phyloP scores from a whole-genome alignment of 768 basidiomycete genomes.

The Tylopilus intermedius region DNA sequence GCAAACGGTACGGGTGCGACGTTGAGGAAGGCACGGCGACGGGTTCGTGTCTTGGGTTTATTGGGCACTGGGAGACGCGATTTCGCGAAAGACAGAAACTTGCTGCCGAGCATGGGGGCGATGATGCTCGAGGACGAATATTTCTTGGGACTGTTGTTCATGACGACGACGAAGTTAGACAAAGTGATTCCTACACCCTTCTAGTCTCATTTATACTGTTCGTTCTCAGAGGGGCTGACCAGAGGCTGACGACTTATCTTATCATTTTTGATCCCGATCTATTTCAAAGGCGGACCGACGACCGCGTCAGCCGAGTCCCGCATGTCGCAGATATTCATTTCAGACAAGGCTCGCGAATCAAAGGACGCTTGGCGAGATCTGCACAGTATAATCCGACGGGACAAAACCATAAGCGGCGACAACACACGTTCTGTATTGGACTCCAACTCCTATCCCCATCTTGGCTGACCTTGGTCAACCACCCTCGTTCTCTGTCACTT shows the following conservation, averaged over 20 bases:
- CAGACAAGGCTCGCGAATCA: conserved; percentile 8
- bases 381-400: background rate
- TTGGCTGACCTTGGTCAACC: too few relatives aligned
- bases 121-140: conserved; percentile 2
- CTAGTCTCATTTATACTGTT: conserved; percentile 7
- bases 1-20: conserved; percentile 23
- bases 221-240: conserved; percentile 14
- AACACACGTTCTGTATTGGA: too few relatives aligned
- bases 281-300: conserved; percentile 4
- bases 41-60: conserved; percentile 12
- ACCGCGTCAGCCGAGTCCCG: background rate
- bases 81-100: conserved; percentile 16
- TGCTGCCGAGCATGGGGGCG: conserved; percentile 16
- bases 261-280: conserved; percentile 5
- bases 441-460: background rate
- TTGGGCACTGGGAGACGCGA: conserved; percentile 22
- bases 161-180: background rate
- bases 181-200: background rate
- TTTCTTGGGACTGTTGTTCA: conserved; percentile 9
- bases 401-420: too few relatives aligned
- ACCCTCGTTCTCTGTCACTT: too few relatives aligned
- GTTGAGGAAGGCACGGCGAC: conserved; percentile 11
- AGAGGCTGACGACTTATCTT: background rate
- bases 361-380: background rate
- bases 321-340: conserved; percentile 18